Evolutionary conservation across 352 stramenopile genomes (phyloP).

Genomic region (Globisporangium spinosum): DNA sequence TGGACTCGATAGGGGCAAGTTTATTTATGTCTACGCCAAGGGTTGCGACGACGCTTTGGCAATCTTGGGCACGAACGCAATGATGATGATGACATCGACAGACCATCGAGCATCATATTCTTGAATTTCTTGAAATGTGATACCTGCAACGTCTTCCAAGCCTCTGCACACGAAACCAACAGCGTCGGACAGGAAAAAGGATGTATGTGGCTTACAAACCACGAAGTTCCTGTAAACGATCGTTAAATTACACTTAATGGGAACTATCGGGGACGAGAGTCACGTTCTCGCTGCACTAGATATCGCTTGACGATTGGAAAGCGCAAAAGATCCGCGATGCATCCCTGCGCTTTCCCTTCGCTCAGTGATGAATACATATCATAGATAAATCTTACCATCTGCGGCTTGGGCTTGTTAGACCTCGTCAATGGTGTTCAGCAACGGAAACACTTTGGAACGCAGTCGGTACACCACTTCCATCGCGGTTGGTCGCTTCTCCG

Average conservation of each 20-base stretch:
- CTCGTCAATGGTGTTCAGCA: conserved; percentile 19
- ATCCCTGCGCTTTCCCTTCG: not conserved
- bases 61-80: not conserved
- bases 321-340: not conserved
- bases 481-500: conserved; percentile 52
- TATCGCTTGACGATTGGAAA: not conserved
- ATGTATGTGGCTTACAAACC: not conserved
- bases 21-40: not conserved
- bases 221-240: conserved; percentile 2
- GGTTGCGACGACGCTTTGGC: not conserved
- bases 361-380: conserved; percentile 9
- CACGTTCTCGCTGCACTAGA: not conserved
- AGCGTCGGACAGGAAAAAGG: not conserved
- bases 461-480: conserved; percentile 68
- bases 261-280: not conserved
- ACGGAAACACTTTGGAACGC: conserved; percentile 45
- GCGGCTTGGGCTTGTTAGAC: not conserved
- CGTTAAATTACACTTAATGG: conserved; percentile 7
- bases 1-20: not conserved
- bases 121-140: not conserved
- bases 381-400: conserved; percentile 12
- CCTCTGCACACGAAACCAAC: not conserved
- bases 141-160: not conserved
- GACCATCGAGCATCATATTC: not conserved
- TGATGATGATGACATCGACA: not conserved